Conservation (phyloP, 2,329 filamentous ascomycete genomes). For the Keithomyces neogunnii region DNA sequence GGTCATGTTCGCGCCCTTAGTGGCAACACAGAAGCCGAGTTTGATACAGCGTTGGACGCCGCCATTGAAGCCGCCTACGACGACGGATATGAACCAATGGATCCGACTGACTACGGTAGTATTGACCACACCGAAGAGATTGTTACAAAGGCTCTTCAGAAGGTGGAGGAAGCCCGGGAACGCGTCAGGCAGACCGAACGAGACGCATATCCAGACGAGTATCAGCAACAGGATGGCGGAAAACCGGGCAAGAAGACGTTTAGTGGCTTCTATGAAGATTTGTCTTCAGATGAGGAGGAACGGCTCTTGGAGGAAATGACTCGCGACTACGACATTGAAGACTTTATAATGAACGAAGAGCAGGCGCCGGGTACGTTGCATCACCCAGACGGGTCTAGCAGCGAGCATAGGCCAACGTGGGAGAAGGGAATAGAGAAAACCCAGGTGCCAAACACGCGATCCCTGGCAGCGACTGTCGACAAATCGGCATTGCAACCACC, state of each 20-base stretch:
- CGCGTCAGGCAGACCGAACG: conserved; percentile 64
- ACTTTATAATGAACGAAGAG: conserved; percentile 56
- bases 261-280: conserved; percentile 54
- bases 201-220: conserved; percentile 40
- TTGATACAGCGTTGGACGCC: conserved; percentile 88
- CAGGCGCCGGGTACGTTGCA: conserved; percentile 45
- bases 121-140: conserved; percentile 33
- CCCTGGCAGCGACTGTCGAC: conserved; percentile 61
- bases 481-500: conserved; percentile 19
- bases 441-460: conserved; percentile 40
- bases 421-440: conserved; percentile 57
- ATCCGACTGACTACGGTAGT: conserved; percentile 31
- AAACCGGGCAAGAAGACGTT: conserved; percentile 16
- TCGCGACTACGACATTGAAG: conserved; percentile 70
- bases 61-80: conserved; percentile 95
- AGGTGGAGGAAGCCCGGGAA: conserved; percentile 69
- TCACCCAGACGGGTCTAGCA: conserved; percentile 50
- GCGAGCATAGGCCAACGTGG: conserved; percentile 69
- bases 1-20: conserved; percentile 63
- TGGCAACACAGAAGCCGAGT: conserved; percentile 75
- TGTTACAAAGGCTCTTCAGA: conserved; percentile 49
- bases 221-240: conserved; percentile 21
- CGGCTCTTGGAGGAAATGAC: conserved; percentile 82
- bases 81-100: conserved; percentile 73
- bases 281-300: conserved; percentile 63